Percentiles rank a stretch among this genome's conserved stretches.
Conservation (phyloP, 306 rosid species). For the Ormosia semicastrata region DNA sequence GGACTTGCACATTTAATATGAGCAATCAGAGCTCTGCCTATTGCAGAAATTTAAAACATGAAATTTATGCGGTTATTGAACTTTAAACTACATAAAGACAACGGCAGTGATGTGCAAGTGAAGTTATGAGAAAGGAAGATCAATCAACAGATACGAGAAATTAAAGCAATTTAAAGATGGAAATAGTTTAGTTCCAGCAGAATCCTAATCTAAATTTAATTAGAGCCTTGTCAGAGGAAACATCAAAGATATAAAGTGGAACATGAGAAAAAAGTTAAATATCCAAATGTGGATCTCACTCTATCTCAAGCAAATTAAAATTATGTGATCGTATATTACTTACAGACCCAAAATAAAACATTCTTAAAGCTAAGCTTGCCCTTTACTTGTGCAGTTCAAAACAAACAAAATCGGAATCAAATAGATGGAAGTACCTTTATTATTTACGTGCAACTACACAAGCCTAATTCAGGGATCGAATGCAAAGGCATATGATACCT, state of each 20-base stretch:
- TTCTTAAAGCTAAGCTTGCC: constrained; percentile 15
- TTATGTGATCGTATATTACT: neutral
- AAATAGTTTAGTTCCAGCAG: neutral
- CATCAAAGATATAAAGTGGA: neutral
- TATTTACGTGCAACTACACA: neutral
- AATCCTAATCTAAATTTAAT: constrained; percentile 5
- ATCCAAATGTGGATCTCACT: constrained; percentile 24
- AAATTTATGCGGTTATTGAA: neutral
- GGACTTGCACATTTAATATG: neutral
- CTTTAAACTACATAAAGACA: neutral
- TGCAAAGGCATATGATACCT: neutral
- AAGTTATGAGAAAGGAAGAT: neutral
- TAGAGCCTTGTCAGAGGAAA: neutral
- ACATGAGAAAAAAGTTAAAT: neutral
- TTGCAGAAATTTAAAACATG: constrained; percentile 4
- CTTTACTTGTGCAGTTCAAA: constrained; percentile 17
- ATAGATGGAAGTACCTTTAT: constrained; percentile 18
- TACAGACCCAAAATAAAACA: constrained; percentile 14
- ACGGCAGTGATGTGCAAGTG: neutral
- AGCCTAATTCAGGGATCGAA: neutral
- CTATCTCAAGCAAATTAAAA: constrained; percentile 14
- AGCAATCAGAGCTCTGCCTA: neutral
- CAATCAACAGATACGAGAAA: constrained; percentile 3
- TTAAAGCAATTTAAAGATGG: neutral
- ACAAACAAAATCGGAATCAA: constrained; percentile 16